Percentiles rank a stretch among this genome's conserved stretches.
Conservation (phyloP, 176 grass and related monocot species). For the Oryza meridionalis region DNA sequence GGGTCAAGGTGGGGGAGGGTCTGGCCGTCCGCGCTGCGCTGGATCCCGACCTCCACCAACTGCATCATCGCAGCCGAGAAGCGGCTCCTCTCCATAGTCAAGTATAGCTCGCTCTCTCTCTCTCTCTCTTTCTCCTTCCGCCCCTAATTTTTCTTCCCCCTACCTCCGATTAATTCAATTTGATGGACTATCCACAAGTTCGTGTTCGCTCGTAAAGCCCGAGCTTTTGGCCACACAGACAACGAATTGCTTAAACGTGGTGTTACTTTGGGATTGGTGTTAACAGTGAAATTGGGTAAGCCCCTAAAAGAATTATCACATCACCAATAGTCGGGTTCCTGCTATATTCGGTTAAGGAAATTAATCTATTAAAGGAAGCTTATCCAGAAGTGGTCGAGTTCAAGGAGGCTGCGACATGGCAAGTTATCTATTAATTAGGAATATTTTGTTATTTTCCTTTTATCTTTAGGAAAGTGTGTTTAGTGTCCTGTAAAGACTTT, state of each 20-base stretch:
- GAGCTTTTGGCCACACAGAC: neutral
- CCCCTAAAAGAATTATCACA: no score
- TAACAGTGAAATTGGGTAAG: no score
- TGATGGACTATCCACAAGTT: neutral
- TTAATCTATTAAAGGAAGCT: no score
- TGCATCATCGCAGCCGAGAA: slow-evolving; percentile 91
- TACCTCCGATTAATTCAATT: neutral
- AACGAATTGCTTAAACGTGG: neutral
- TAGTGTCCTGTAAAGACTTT: no score
- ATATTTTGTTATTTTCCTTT: no score
- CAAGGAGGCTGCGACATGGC: no score
- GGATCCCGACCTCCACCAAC: slow-evolving; percentile 98
- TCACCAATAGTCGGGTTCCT: no score
- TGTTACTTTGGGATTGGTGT: neutral
- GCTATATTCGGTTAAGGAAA: no score
- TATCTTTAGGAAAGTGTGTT: no score
- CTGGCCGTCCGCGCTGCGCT: slow-evolving; percentile 71
- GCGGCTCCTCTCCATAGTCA: slow-evolving; percentile 78
- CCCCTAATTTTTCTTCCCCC: neutral
- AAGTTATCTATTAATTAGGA: no score
- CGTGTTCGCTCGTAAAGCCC: neutral
- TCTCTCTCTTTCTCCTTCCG: neutral
- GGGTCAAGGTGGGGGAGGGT: slow-evolving; percentile 53
- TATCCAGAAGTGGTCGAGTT: no score
- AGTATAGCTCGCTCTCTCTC: slow-evolving; percentile 32